phyloP scores from a whole-genome alignment of 2,329 filamentous ascomycete species.

The Pseudogymnoascus sp. region DNA sequence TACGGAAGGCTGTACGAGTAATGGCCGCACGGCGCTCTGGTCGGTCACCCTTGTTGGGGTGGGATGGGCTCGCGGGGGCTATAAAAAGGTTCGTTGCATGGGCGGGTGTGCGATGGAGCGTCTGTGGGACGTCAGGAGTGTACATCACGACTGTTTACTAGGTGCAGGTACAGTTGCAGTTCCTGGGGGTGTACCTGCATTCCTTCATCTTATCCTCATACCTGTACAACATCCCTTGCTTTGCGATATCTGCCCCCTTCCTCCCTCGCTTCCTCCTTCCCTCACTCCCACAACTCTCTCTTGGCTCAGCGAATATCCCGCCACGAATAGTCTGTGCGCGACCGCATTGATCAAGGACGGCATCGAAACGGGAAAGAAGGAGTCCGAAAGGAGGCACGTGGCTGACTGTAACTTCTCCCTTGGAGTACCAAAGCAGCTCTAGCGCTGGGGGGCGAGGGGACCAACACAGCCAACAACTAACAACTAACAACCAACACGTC shows the following conservation, averaged over 20 bases:
- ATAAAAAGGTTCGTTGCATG: not conserved
- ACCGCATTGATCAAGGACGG: no score
- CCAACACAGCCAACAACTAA: not conserved
- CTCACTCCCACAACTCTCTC: no score
- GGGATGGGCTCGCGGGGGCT: not conserved
- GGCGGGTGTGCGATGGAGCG: not conserved
- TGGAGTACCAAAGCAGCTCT: not conserved
- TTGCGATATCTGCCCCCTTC: no score
- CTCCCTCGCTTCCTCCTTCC: no score
- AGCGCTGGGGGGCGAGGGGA: not conserved
- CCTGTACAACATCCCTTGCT: no score
- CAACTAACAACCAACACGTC: not conserved
- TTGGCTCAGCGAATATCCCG: no score
- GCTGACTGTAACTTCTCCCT: not conserved
- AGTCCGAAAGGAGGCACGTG: not conserved
- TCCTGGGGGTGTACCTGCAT: no score
- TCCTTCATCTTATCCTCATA: no score
- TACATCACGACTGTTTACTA: not conserved
- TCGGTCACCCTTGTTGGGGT: not conserved
- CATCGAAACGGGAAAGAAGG: not conserved
- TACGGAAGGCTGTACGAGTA: not conserved
- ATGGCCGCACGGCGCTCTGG: not conserved
- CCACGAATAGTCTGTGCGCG: no score
- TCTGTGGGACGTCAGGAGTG: not conserved
- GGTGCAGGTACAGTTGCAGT: no score